Percentiles rank a stretch among this genome's conserved stretches.
phyloP scores from a whole-genome alignment of 495 filamentous ascomycete genomes.

The Aspergillus carlsbadensis region DNA sequence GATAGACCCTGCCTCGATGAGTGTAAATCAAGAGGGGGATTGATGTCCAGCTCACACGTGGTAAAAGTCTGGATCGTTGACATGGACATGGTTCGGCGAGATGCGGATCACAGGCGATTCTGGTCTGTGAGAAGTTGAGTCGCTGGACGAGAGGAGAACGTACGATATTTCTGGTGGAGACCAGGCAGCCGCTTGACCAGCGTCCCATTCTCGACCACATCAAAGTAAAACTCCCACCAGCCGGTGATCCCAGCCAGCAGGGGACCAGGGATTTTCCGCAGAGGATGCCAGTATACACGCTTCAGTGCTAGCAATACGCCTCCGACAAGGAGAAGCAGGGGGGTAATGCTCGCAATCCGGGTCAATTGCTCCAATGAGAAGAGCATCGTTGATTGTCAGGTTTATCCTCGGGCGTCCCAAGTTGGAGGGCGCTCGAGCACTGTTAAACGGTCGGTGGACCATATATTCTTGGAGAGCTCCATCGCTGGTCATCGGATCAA shows the following conservation, averaged over 20 bases:
- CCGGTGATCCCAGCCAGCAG: background rate
- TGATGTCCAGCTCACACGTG: background rate
- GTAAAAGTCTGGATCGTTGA: slow-evolving; percentile 7
- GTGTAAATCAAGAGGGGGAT: background rate
- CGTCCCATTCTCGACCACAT: slow-evolving; percentile 2
- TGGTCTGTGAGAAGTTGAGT: background rate
- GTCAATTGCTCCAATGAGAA: too few relatives aligned
- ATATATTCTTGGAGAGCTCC: too few relatives aligned
- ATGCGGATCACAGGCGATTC: slow-evolving; percentile 5
- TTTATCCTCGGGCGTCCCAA: too few relatives aligned
- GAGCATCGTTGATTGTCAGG: too few relatives aligned
- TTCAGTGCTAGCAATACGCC: too few relatives aligned
- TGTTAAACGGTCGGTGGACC: too few relatives aligned
- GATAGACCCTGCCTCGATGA: background rate
- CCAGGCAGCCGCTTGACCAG: background rate
- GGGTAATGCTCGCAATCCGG: too few relatives aligned
- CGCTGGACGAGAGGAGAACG: background rate
- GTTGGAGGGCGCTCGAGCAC: too few relatives aligned
- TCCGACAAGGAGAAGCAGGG: too few relatives aligned
- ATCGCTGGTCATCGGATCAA: too few relatives aligned
- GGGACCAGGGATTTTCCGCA: background rate
- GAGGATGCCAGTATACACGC: background rate
- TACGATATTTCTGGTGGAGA: background rate
- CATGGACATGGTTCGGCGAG: slow-evolving; percentile 10
- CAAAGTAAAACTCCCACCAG: slow-evolving; percentile 12